These are phyloP conservation scores for Asterochloris sp. DNA, from an alignment of 139 green algal species.

Conservation along the genomic window DNA sequence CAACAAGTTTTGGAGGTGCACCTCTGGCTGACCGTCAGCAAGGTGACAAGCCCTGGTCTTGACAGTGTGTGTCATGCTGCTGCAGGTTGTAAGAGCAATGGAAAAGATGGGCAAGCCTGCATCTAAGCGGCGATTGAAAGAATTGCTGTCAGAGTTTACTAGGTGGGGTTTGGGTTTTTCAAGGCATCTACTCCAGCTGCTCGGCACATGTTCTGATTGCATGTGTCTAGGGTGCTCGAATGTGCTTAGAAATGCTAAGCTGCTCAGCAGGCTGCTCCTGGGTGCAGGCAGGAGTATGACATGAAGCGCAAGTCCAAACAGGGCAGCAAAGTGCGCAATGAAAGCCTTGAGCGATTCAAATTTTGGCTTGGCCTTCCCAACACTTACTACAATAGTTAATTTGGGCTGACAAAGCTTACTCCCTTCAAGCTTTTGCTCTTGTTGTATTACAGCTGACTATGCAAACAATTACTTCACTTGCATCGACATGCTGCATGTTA, in stretches of 20 bases:
- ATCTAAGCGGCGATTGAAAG: constrained; percentile 22
- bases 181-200: not conserved
- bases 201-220: not conserved
- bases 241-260: not conserved
- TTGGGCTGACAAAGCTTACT: too few species aligned
- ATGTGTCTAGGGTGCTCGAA: constrained; percentile 3
- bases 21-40: too few species aligned
- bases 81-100: constrained; percentile 25
- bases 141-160: constrained; percentile 5
- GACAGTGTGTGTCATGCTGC: not conserved
- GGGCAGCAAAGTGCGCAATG: constrained; percentile 18
- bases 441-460: too few species aligned
- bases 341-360: constrained; percentile 60
- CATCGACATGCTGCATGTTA: too few species aligned
- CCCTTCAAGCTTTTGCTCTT: too few species aligned
- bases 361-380: constrained; percentile 78
- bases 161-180: not conserved
- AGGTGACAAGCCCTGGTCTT: too few species aligned
- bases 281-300: too few species aligned
- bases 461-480: too few species aligned
- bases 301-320: too few species aligned
- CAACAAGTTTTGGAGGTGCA: too few species aligned
- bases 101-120: constrained; percentile 8
- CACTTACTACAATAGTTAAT: constrained; percentile 37
- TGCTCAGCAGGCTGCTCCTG: not conserved